Base-by-base conservation (phyloP, 306 rosid species). In the Fagus crenata region DNA sequence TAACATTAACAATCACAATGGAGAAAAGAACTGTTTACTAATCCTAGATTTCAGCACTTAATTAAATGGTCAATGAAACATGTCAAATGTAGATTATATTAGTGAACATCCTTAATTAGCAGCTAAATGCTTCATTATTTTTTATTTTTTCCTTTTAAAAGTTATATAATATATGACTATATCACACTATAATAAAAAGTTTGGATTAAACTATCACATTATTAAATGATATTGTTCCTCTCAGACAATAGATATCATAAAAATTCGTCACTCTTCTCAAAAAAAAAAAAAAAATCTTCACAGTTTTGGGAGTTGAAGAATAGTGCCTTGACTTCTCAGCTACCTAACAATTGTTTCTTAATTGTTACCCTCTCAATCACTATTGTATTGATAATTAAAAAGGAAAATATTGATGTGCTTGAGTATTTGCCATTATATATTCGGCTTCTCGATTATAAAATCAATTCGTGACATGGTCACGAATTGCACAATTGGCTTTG, bases 51-150 rank as follows among this genome's bases (percentile, higher is more conserved):
- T 53, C 2, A 56, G 54, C 55, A 22, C 28, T 22, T 22, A 22
- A 22, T 37, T 18, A 2, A 49, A 59, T 53, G 69, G 70, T 53
- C 54, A 59, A 78, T 58, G 81, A 71, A 7, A 40, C 31, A 7
- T 12, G 15, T 8, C 37, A 12, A 32, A 42, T 15, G 13, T 68
- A 8, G 33, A 46, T 4, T 14, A 43, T 11, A 46, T 22, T 65
- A 35, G 35, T 58, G 4, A 54, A 49, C 18, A 64, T 28, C 37
- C 69, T 13, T 37, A 7, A 35, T 71, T 49, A 6, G 51, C 51
- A 9, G 51, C 51, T 9, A 46, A 46, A 46, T 14, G 2, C 51
- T 46, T 46, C 51, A 46, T 7, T 46, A 46, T 46, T 7, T 46
- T 7, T 46, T 22, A 22, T 22, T 22, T 9, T 46, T 46, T 46